A percentile compares a stretch with the other conserved stretches of the same genome.
These are phyloP conservation scores for Sphagnum fallax DNA, from an alignment of 228 moss, liverwort and hornwort species.

Conservation along the genomic window DNA sequence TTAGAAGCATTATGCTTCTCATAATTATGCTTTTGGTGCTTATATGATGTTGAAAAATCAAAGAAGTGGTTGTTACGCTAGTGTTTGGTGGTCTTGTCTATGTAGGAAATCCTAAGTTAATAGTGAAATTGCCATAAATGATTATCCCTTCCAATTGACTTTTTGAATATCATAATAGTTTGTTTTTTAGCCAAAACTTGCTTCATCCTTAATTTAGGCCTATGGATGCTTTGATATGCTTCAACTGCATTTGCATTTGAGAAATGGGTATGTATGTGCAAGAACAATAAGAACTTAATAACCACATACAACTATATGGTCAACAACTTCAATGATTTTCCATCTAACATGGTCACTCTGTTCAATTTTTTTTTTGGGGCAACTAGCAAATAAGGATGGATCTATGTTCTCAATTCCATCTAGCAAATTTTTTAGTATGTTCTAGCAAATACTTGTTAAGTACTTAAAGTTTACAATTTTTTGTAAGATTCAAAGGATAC, in stretches of 20 bases:
- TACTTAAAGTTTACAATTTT: neutral
- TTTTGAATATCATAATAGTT: neutral
- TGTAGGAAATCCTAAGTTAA: constrained; percentile 56
- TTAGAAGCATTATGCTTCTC: too few species aligned
- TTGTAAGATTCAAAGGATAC: neutral
- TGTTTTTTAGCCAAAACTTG: neutral
- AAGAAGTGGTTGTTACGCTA: constrained; percentile 20
- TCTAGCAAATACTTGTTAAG: neutral
- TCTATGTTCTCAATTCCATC: constrained; percentile 20
- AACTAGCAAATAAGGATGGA: constrained; percentile 90
- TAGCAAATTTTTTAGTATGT: neutral
- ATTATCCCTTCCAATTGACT: constrained; percentile 31
- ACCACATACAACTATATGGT: constrained; percentile 49
- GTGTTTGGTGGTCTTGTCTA: constrained; percentile 79
- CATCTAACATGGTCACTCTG: constrained; percentile 78
- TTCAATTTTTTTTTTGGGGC: constrained; percentile 90
- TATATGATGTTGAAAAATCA: neutral
- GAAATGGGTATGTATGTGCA: too few species aligned
- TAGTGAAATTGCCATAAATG: constrained; percentile 57
- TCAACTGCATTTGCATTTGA: neutral
- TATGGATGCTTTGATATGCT: neutral
- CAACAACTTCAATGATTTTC: constrained; percentile 87
- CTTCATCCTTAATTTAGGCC: neutral
- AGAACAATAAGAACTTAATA: constrained; percentile 7
- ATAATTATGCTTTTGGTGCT: neutral